These are phyloP conservation scores for Pythium aphanidermatum DNA, from an alignment of 352 stramenopile species.

Conservation along the genomic window DNA sequence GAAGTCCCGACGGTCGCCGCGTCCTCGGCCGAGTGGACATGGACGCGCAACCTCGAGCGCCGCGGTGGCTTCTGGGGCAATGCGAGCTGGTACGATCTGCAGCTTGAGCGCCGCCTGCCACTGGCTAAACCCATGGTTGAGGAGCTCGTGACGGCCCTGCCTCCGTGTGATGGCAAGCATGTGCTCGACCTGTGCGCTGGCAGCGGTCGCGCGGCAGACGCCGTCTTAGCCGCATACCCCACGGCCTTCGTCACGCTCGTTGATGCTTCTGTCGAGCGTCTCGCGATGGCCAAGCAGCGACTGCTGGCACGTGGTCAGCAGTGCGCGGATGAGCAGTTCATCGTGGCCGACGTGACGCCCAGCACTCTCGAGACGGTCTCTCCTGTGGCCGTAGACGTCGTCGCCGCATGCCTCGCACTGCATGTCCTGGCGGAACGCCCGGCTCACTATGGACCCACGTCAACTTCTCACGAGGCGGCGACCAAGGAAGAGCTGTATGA, in stretches of 20 bases:
- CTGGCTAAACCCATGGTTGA: constrained; percentile 53
- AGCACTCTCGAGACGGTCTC: constrained; percentile 21
- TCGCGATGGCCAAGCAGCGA: constrained; percentile 42
- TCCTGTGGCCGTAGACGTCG: constrained; percentile 36
- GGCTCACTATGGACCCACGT: constrained; percentile 31
- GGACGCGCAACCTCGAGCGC: constrained; percentile 53
- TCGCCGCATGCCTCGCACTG: constrained; percentile 57
- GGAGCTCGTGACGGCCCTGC: constrained; percentile 53
- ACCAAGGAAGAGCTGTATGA: constrained; percentile 35
- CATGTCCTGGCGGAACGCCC: constrained; percentile 59
- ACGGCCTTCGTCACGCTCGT: constrained; percentile 45
- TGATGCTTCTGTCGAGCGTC: constrained; percentile 46
- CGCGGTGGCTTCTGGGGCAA: constrained; percentile 70
- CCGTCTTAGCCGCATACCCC: constrained; percentile 56
- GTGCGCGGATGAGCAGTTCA: constrained; percentile 25
- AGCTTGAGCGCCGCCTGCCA: constrained; percentile 51
- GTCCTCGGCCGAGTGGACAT: constrained; percentile 22
- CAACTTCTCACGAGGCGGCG: too few relatives aligned
- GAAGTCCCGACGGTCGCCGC: not conserved
- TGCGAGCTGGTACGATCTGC: constrained; percentile 72
- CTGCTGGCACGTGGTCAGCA: constrained; percentile 16
- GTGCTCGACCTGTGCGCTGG: constrained; percentile 67
- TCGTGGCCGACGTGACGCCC: constrained; percentile 12
- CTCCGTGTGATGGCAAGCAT: constrained; percentile 45
- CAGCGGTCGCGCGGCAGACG: constrained; percentile 46